Conservation (phyloP, 441 rosid species). For the Omphalea diandra region DNA sequence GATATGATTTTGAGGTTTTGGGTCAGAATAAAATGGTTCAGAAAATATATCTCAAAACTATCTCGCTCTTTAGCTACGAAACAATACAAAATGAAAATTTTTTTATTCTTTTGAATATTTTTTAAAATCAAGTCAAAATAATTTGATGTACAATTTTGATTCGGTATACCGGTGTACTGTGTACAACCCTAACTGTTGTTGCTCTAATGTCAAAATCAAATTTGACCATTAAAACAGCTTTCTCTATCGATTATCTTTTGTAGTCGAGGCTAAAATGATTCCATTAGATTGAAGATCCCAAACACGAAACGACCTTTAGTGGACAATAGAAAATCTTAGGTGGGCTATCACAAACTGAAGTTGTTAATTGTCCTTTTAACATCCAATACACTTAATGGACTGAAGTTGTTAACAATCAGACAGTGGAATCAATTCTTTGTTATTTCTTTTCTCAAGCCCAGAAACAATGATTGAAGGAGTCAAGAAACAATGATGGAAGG, state of each 20-base stretch:
- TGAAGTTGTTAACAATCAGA: background rate
- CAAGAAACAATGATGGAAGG: background rate
- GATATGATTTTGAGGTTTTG: no score
- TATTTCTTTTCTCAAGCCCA: background rate
- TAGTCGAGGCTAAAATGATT: background rate
- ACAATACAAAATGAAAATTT: no score
- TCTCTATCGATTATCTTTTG: slow-evolving; percentile 2
- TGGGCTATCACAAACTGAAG: background rate
- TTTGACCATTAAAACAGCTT: background rate
- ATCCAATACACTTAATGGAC: background rate
- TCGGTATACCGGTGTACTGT: no score
- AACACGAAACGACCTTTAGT: slow-evolving; percentile 5
- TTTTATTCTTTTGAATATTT: no score
- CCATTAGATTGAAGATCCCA: background rate
- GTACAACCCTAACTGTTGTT: no score
- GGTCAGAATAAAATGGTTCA: no score
- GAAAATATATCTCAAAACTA: no score
- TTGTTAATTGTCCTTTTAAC: background rate
- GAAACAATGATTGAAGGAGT: slow-evolving; percentile 1
- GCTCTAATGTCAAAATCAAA: background rate
- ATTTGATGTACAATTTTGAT: no score
- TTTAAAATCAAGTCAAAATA: no score
- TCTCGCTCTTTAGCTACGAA: no score
- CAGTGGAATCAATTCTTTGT: background rate
- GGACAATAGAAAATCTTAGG: slow-evolving; percentile 6